Evolutionary conservation across 1,284 basidiomycete species (phyloP).

Genomic region (Rhodotorula mucilaginosa): DNA sequence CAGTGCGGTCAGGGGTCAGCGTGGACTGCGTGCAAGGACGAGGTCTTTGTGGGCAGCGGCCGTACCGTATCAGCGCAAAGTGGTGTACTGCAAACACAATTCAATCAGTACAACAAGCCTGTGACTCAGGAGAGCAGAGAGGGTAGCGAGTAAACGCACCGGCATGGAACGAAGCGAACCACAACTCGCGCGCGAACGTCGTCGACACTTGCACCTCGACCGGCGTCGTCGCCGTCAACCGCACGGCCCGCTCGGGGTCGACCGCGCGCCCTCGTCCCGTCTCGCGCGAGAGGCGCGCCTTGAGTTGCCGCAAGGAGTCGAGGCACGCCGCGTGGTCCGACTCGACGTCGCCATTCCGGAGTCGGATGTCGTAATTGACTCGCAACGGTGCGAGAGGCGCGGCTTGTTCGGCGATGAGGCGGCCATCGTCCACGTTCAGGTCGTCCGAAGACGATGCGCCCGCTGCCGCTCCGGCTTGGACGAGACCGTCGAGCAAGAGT

Average conservation of each 20-base stretch:
- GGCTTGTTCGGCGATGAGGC: neutral
- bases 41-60: too few species aligned
- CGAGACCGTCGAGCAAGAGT: constrained; percentile 21
- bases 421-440: neutral
- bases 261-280: constrained; percentile 36
- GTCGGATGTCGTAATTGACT: constrained; percentile 69
- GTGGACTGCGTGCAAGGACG: too few species aligned
- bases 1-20: neutral
- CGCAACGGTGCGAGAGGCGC: neutral
- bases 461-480: neutral
- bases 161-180: constrained; percentile 78
- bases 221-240: constrained; percentile 73
- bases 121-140: constrained; percentile 51
- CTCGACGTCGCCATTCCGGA: constrained; percentile 77
- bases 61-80: constrained; percentile 36
- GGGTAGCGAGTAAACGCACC: constrained; percentile 67
- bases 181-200: constrained; percentile 81
- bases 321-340: constrained; percentile 63
- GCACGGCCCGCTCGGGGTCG: constrained; percentile 59
- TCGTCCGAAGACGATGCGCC: neutral
- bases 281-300: constrained; percentile 44
- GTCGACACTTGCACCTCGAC: constrained; percentile 67
- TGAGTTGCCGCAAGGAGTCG: constrained; percentile 55
- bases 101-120: neutral
- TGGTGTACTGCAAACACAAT: constrained; percentile 53